These are phyloP conservation scores for Cytospora leucostoma DNA, from an alignment of 2,329 filamentous ascomycete genomes.

Conservation along the genomic window DNA sequence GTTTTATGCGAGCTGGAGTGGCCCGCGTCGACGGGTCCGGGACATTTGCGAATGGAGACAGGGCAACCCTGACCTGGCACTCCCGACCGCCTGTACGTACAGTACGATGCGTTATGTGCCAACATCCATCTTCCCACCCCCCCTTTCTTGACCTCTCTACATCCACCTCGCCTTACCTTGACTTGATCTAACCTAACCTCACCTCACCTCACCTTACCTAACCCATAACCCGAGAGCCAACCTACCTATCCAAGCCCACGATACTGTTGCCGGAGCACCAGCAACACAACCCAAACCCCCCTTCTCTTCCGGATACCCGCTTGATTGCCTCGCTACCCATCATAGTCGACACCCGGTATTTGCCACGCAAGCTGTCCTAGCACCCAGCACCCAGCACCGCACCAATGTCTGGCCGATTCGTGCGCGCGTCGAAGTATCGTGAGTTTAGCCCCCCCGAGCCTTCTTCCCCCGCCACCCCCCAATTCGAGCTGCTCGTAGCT, in stretches of 20 bases:
- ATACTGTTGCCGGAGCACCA: neutral
- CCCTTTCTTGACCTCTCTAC: neutral
- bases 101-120: too few relatives aligned
- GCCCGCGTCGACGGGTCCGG: neutral
- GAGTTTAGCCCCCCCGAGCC: constrained; percentile 38
- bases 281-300: neutral
- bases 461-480: constrained; percentile 30
- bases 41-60: neutral
- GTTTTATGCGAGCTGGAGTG: neutral
- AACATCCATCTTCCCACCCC: neutral
- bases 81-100: neutral
- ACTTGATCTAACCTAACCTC: neutral
- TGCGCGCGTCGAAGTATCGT: constrained; percentile 71
- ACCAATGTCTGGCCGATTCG: constrained; percentile 64
- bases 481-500: constrained; percentile 31
- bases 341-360: neutral
- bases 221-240: neutral
- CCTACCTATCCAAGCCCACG: neutral
- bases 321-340: neutral
- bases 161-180: neutral
- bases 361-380: neutral
- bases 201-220: neutral
- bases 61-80: constrained; percentile 1
- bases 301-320: neutral
- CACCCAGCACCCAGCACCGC: constrained; percentile 25